Conservation (phyloP, 2,329 filamentous ascomycete genomes). For the Colletotrichum salicis region DNA sequence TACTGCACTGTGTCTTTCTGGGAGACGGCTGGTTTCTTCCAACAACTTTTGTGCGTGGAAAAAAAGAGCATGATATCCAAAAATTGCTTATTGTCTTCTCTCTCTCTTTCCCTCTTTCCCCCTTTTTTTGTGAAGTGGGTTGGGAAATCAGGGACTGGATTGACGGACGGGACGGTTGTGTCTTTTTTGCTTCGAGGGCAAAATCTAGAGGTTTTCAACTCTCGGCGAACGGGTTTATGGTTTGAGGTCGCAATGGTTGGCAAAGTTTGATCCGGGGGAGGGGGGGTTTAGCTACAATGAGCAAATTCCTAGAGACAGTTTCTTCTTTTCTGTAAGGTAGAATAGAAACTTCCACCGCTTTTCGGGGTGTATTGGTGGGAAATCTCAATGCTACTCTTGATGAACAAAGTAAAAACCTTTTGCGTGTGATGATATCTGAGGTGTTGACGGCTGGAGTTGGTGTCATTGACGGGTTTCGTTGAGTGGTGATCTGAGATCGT, state of each 20-base stretch:
- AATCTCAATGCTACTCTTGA: neutral
- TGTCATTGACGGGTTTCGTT: too few species aligned
- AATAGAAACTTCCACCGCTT: neutral
- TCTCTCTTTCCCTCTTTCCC: neutral
- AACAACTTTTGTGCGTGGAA: constrained; percentile 7
- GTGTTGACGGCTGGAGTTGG: too few species aligned
- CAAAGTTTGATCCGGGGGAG: neutral
- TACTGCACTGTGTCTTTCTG: neutral
- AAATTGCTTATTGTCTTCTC: neutral
- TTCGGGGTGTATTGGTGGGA: neutral
- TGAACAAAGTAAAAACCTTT: neutral
- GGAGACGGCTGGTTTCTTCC: neutral
- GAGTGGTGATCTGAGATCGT: too few species aligned
- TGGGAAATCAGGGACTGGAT: neutral
- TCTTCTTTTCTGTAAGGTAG: neutral
- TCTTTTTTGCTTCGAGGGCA: neutral
- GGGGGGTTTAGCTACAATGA: neutral
- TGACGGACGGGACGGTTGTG: neutral
- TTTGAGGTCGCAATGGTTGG: neutral
- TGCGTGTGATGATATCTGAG: too few species aligned
- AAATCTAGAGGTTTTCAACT: too few species aligned
- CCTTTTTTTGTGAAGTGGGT: neutral
- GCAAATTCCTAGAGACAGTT: neutral
- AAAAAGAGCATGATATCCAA: constrained; percentile 30
- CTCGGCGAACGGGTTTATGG: neutral